Conservation (phyloP, 2,329 filamentous ascomycete genomes). For the Xenoacremonium recifei region DNA sequence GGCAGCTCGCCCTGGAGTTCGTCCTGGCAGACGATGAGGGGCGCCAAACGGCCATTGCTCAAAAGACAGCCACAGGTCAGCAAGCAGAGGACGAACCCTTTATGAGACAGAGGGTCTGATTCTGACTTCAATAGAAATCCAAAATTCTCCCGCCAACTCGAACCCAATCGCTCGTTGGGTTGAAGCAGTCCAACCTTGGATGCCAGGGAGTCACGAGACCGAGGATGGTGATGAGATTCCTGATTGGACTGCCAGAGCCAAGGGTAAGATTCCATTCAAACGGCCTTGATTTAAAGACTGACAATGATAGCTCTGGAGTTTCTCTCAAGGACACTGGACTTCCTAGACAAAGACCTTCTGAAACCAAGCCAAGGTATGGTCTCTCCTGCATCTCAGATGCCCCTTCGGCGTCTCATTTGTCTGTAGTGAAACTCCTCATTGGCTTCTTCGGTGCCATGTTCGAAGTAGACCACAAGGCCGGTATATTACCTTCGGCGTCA, state of each 20-base stretch:
- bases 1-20: slow-evolving; percentile 53
- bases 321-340: slow-evolving; percentile 51
- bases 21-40: slow-evolving; percentile 50
- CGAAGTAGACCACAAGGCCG: slow-evolving; percentile 58
- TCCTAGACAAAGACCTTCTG: slow-evolving; percentile 44
- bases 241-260: slow-evolving; percentile 54
- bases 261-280: slow-evolving; percentile 36
- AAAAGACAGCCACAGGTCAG: slow-evolving; percentile 45
- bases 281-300: background rate
- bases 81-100: background rate
- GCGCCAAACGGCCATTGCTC: slow-evolving; percentile 38
- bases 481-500: slow-evolving; percentile 52
- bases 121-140: slow-evolving; percentile 38
- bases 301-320: slow-evolving; percentile 50
- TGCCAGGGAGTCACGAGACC: slow-evolving; percentile 42
- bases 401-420: slow-evolving; percentile 7
- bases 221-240: slow-evolving; percentile 42
- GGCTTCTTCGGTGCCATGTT: slow-evolving; percentile 60
- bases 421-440: slow-evolving; percentile 44
- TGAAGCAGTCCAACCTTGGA: slow-evolving; percentile 54
- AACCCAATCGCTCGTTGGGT: slow-evolving; percentile 54
- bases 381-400: too few species aligned
- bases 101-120: slow-evolving; percentile 2
- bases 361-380: slow-evolving; percentile 48
- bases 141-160: slow-evolving; percentile 41